These are phyloP conservation scores for Blastobotrys mokoenaii DNA, from an alignment of 805 yeast genomes.

Conservation along the genomic window DNA sequence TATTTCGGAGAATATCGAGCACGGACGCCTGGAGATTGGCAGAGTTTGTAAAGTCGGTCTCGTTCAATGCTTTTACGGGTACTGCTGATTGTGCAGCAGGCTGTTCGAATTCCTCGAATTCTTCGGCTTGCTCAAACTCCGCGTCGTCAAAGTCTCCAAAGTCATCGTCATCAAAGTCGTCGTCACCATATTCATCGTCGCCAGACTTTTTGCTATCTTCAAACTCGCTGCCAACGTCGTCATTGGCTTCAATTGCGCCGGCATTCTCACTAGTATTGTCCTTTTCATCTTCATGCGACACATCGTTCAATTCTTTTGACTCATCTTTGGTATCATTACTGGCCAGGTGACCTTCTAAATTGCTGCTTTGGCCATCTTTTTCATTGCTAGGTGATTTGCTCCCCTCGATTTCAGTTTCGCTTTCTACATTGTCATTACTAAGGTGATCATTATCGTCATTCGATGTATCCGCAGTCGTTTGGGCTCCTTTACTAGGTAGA, in stretches of 20 bases:
- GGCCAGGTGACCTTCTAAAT: neutral
- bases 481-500: too few relatives aligned
- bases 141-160: conserved; percentile 26
- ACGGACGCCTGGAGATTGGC: conserved; percentile 16
- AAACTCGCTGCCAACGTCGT: conserved; percentile 17
- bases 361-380: too few relatives aligned
- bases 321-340: too few relatives aligned
- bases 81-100: conserved; percentile 3
- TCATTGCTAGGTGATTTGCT: too few relatives aligned
- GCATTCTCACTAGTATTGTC: neutral
- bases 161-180: conserved; percentile 19
- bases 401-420: too few relatives aligned
- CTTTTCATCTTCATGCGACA: too few relatives aligned
- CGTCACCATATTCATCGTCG: conserved; percentile 22
- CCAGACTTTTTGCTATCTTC: too few relatives aligned
- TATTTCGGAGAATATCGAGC: conserved; percentile 1
- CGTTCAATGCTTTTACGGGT: conserved; percentile 9
- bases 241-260: conserved; percentile 14
- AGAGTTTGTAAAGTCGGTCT: conserved; percentile 15
- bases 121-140: neutral
- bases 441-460: too few relatives aligned
- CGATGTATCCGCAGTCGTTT: too few relatives aligned
- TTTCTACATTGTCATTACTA: too few relatives aligned
- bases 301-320: neutral
- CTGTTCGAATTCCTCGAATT: neutral